Evolutionary conservation across 164 flowering plant genomes (phyloP), one percentile per base, ranked within the genome.

Genomic region (Taxillus chinensis): DNA sequence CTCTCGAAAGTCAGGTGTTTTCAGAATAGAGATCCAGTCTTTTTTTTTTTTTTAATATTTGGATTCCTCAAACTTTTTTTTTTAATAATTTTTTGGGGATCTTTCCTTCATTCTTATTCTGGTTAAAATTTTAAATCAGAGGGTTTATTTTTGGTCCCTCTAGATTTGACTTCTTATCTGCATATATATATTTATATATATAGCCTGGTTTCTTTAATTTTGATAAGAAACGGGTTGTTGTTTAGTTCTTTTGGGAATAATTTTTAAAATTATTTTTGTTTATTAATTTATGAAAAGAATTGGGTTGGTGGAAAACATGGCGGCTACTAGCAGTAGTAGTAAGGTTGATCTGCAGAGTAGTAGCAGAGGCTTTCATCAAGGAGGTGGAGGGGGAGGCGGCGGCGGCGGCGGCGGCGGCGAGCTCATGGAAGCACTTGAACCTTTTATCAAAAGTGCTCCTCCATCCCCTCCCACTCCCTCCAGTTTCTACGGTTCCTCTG

Each of bases 401-500:
- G 41, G 77, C 56, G 77, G 59, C 39, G 67, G 69, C 8, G 69
- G 65, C 39, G 77, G 79, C 17, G 88, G 77, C 58, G 98, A 92
- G 70, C 70, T 92, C 2, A 92, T 92, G 98, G 85, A 82, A 74
- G 98, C 95, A 71, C 90, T 92, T 66, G 82, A 74, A 66, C 96
- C 98, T 89, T 92, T 87, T 86, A 83, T 89, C 67, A 85, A 87
- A 64, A 59, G 86, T 79, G 86, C 84, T 84, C 75, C 87, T 12
- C 49, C 75, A 50, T 38, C 68, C 15, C 60, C 71, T 5, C 60
- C 64, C 43, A 39, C 54, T 51, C 57, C 39, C 52, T 13, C 38
- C 61, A 17, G 12, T 41, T 53, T 45, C 65, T 7, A 3, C 45
- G 55, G 69, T 3, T 45, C 58, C 55, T 60, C 64, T 11, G 9